Base-by-base conservation (phyloP, 345 rosid species). In the Citrus maxima region DNA sequence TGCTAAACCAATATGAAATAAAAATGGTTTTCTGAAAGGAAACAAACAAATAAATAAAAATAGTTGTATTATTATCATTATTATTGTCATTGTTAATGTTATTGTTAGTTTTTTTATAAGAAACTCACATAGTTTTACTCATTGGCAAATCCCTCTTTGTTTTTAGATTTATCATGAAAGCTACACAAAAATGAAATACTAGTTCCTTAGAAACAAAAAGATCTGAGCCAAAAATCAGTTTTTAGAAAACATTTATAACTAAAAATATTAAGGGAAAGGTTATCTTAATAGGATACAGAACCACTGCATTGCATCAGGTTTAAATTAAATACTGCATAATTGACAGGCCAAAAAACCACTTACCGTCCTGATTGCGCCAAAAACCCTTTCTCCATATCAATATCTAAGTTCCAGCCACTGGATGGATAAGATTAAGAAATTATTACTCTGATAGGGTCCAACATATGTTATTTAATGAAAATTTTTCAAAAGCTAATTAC, bases 371-470 rank as follows among this genome's bases (percentile, higher is more conserved):
- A 75, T 76, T 74, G 85, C 19, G 49, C n/a, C 69, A 84, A 77
- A 66, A 84, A 76, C 64, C 90, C 88, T 69, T 90, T 89, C 82
- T 90, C 95, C 66, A 78, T 60, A 61, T 89, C 84, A 81, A 85
- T 80, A 79, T 91, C 96, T 85, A 92, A 85, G 82, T 89, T 91
- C 98, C 95, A 93, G 79, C 93, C 93, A 75, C 98, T 94, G 81
- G 65, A 87, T 66, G 30, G 60, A 42, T 49, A 28, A 62, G 59
- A 75, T 37, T 22, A 32, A 42, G 30, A 63, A 42, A 77, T 21
- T 61, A 76, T 76, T 84, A 56, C 72, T 34, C 58, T 13, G 60
- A 40, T 78, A 78, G 75, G 34, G 55, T 16, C 21, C 59, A 62
- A 30, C 38, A 74, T 21, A 21, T 9, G 21, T 19, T 30, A 28